phyloP scores from a whole-genome alignment of 805 yeast genomes.

The Brettanomyces anomalus region DNA sequence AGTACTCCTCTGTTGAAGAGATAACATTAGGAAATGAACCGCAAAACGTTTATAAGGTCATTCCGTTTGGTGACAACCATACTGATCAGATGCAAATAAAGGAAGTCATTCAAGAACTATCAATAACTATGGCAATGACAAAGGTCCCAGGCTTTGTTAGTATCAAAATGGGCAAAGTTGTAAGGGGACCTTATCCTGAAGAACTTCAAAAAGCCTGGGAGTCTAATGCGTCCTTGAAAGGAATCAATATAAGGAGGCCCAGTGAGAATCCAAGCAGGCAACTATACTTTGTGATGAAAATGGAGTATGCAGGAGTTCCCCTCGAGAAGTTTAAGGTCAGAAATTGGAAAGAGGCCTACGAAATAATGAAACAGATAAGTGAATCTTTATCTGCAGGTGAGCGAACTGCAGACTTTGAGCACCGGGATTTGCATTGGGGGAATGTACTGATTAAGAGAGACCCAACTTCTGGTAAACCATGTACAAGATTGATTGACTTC shows the following conservation, averaged over 20 bases:
- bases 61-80: slow-evolving; percentile 41
- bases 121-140: slow-evolving; percentile 32
- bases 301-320: slow-evolving; percentile 34
- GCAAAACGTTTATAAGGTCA: slow-evolving; percentile 35
- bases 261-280: slow-evolving; percentile 26
- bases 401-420: slow-evolving; percentile 48
- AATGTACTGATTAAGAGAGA: slow-evolving; percentile 40
- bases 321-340: slow-evolving; percentile 34
- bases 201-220: slow-evolving; percentile 2
- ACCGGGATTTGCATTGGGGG: slow-evolving; percentile 62
- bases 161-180: slow-evolving; percentile 35
- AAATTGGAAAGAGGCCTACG: slow-evolving; percentile 29
- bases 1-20: slow-evolving; percentile 6
- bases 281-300: slow-evolving; percentile 26
- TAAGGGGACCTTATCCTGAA: slow-evolving; percentile 28
- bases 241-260: slow-evolving; percentile 1
- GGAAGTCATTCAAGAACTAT: slow-evolving; percentile 39
- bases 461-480: slow-evolving; percentile 5
- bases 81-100: slow-evolving; percentile 32
- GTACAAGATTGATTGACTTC: slow-evolving; percentile 48
- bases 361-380: slow-evolving; percentile 47
- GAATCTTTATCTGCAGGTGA: slow-evolving; percentile 45
- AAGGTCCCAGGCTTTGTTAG: slow-evolving; percentile 35
- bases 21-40: slow-evolving; percentile 13
- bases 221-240: neutral